Percentiles rank a stretch among this genome's conserved stretches.
phyloP scores from a whole-genome alignment of 2,329 filamentous ascomycete genomes.

The Fusarium sambucinum region DNA sequence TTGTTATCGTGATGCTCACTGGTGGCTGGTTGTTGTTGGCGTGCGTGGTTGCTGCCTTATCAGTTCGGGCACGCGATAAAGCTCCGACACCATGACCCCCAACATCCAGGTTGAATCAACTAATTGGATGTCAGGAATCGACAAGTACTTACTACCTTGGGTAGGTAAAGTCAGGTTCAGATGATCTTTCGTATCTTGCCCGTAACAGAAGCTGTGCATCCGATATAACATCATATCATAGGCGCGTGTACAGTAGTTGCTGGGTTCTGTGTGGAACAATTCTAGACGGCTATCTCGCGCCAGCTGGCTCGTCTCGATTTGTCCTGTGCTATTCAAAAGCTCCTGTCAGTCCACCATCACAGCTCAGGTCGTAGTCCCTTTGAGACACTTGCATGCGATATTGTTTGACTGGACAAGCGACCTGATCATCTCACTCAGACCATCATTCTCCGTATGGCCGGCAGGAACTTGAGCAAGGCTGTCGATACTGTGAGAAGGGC shows the following conservation, averaged over 20 bases:
- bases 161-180: slow-evolving; percentile 11
- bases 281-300: slow-evolving; percentile 32
- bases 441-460: slow-evolving; percentile 26
- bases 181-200: slow-evolving; percentile 22
- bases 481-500: slow-evolving; percentile 22
- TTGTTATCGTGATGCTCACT: slow-evolving; percentile 23
- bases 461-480: slow-evolving; percentile 22
- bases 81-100: slow-evolving; percentile 20
- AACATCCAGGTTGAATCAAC: slow-evolving; percentile 9
- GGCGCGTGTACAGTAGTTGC: slow-evolving; percentile 13
- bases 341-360: slow-evolving; percentile 25
- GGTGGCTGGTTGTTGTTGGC: slow-evolving; percentile 21
- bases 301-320: slow-evolving; percentile 45
- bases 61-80: slow-evolving; percentile 35
- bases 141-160: slow-evolving; percentile 22
- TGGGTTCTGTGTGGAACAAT: slow-evolving; percentile 40
- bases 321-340: slow-evolving; percentile 25
- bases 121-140: slow-evolving; percentile 6
- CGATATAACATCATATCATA: slow-evolving; percentile 37
- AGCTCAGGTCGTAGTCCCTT: slow-evolving; percentile 18
- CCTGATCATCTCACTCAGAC: slow-evolving; percentile 34
- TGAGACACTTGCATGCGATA: slow-evolving; percentile 35
- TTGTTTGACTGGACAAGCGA: slow-evolving; percentile 22
- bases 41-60: slow-evolving; percentile 27
- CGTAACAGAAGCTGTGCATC: slow-evolving; percentile 10